phyloP scores from a whole-genome alignment of 2,329 filamentous ascomycete genomes.

The Paraphaeosphaeria sporulosa region DNA sequence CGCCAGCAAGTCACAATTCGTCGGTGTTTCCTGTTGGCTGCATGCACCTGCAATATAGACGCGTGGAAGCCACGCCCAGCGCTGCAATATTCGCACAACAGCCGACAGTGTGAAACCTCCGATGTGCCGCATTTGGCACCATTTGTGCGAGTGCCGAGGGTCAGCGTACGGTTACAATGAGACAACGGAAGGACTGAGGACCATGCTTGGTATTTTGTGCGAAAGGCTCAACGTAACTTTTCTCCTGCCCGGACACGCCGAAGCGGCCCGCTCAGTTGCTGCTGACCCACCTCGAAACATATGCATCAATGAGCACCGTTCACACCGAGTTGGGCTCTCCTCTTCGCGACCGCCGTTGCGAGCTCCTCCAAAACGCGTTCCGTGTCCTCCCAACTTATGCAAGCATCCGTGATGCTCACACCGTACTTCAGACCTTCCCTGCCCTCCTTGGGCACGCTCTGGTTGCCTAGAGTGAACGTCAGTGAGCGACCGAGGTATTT shows the following conservation, averaged over 20 bases:
- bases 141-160: not conserved
- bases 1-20: slow-evolving; percentile 2
- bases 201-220: slow-evolving; percentile 9
- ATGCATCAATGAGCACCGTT: slow-evolving; percentile 37
- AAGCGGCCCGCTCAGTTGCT: slow-evolving; percentile 19
- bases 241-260: slow-evolving; percentile 33
- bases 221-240: slow-evolving; percentile 6
- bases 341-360: slow-evolving; percentile 79
- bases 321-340: slow-evolving; percentile 61
- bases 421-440: slow-evolving; percentile 87
- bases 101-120: not conserved
- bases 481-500: slow-evolving; percentile 13
- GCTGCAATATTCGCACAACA: not conserved
- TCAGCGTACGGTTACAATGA: not conserved
- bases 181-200: slow-evolving; percentile 2
- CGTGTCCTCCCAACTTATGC: slow-evolving; percentile 93
- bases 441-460: slow-evolving; percentile 90
- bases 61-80: not conserved
- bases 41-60: slow-evolving; percentile 10
- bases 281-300: slow-evolving; percentile 17
- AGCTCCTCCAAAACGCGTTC: slow-evolving; percentile 78
- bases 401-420: slow-evolving; percentile 96
- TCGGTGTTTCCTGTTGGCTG: slow-evolving; percentile 14
- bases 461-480: slow-evolving; percentile 65
- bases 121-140: not conserved